Evolutionary conservation across 1,284 basidiomycete species (phyloP).

Genomic region (Waitea zeae): DNA sequence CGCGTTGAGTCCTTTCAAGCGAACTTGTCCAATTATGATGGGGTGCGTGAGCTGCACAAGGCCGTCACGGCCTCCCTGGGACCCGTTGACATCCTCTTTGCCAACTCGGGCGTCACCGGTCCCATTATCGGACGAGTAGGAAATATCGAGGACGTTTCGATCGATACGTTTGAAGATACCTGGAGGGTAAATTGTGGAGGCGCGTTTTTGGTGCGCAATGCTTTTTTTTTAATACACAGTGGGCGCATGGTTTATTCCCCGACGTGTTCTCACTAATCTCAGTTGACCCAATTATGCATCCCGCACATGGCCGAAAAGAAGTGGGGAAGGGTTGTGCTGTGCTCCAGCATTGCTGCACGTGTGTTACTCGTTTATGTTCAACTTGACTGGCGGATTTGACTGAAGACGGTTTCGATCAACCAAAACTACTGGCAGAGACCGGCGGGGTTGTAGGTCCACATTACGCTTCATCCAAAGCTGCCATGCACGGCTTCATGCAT

Average conservation of each 20-base stretch:
- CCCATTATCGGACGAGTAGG: constrained; percentile 25
- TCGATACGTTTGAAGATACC: constrained; percentile 27
- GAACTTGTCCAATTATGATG: constrained; percentile 25
- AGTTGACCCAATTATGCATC: constrained; percentile 32
- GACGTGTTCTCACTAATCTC: not conserved
- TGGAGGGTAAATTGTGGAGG: constrained; percentile 32
- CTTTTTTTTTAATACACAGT: too few species aligned
- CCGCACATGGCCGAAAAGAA: constrained; percentile 30
- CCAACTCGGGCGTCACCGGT: constrained; percentile 27
- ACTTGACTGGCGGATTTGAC: constrained; percentile 11
- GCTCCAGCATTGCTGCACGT: not conserved
- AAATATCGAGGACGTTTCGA: constrained; percentile 23
- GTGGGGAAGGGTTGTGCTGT: constrained; percentile 30
- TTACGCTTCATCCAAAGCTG: constrained; percentile 38
- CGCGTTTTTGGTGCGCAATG: constrained; percentile 19
- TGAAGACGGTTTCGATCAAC: not conserved
- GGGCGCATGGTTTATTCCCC: not conserved
- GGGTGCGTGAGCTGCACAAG: constrained; percentile 22
- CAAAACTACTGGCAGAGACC: too few species aligned
- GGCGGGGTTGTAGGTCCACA: constrained; percentile 19
- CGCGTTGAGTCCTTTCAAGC: constrained; percentile 26
- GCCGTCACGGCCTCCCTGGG: constrained; percentile 25
- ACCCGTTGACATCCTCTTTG: constrained; percentile 30
- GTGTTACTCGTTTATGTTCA: constrained; percentile 14
- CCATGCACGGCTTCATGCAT: constrained; percentile 33